Conservation (phyloP, 148 eudicot genomes). For the Heliosperma pusillum region DNA sequence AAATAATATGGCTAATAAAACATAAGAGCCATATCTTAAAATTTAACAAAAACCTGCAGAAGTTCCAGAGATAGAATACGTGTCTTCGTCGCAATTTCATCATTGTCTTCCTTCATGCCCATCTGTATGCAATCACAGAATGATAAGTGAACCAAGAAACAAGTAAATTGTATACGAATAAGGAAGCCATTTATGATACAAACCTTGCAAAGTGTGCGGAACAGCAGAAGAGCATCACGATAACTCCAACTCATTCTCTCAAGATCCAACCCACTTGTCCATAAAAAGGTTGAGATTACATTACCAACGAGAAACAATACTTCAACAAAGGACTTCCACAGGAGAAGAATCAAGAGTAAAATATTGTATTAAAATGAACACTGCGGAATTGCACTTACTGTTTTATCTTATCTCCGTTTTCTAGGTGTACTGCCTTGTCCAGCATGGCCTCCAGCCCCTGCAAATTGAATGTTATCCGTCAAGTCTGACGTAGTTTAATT, state of each 20-base stretch:
- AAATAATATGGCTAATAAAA: not conserved
- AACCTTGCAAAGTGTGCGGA: conserved; percentile 99
- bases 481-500: not conserved
- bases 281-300: conserved; percentile 19
- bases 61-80: conserved; percentile 92
- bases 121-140: conserved; percentile 51
- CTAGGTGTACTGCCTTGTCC: conserved; percentile 94
- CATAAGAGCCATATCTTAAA: not conserved
- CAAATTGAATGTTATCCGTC: conserved; percentile 22
- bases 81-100: conserved; percentile 83
- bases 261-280: conserved; percentile 67
- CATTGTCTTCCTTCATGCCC: conserved; percentile 98
- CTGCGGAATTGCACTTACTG: conserved; percentile 42
- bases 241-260: conserved; percentile 85
- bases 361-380: conserved; percentile 1
- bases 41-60: conserved; percentile 62
- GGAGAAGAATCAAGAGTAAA: not conserved
- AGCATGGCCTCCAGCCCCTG: conserved; percentile 98
- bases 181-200: conserved; percentile 16
- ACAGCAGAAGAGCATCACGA: conserved; percentile 86
- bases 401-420: conserved; percentile 69
- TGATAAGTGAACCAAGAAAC: conserved; percentile 20
- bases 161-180: conserved; percentile 11
- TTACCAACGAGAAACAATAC: conserved; percentile 11
- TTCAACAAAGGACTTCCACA: not conserved